Base-by-base conservation (phyloP, 106 monocot genomes). In the Dendrobium chrysotoxum region DNA sequence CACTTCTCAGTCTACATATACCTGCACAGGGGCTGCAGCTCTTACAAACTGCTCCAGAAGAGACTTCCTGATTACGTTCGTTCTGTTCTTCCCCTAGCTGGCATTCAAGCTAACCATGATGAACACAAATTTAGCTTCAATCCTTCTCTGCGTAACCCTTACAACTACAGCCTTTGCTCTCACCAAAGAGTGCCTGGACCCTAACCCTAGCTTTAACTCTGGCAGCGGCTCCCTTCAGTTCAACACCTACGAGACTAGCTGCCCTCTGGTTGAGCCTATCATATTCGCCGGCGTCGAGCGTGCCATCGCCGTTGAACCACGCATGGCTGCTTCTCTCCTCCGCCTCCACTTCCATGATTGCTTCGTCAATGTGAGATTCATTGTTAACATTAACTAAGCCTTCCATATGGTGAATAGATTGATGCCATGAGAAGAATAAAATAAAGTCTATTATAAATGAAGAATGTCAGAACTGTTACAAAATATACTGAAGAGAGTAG, bases 301-400 rank as follows among this genome's bases (percentile, higher is more conserved):
- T 0, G 90, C 93, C 0, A 73, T 92, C 40, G 68, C 82, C 46
- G 45, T 9, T 23, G 93, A 93, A 39, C 90, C 92, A 0, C 88
- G 93, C 55, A 93, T 96, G 96, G 96, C 90, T 2, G 96, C 96
- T 18, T 96, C 93, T 5, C 93, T 96, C 54, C 96, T 96, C 85
- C 88, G 96, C 30, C 91, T 96, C 55, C 96, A 96, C 42, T 96
- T 96, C 84, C 96, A 96, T 78, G 96, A 96, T 64, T 96, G 96
- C 83, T 96, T 96, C 80, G 93, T 93, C 39, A 35, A 35, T 35
- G 35, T 35, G 35, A 35, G 35, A 35, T 9, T 44, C 44, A 44
- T 44, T 44, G 6, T 44, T 44, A 44, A 44, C 6, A 5, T 44
- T 9, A 44, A 44, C 44, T 44, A 44, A 44, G 44, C 44, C 9